Evolutionary conservation across 177 flowering plant genomes (phyloP).

Genomic region (Tripterygium wilfordii): DNA sequence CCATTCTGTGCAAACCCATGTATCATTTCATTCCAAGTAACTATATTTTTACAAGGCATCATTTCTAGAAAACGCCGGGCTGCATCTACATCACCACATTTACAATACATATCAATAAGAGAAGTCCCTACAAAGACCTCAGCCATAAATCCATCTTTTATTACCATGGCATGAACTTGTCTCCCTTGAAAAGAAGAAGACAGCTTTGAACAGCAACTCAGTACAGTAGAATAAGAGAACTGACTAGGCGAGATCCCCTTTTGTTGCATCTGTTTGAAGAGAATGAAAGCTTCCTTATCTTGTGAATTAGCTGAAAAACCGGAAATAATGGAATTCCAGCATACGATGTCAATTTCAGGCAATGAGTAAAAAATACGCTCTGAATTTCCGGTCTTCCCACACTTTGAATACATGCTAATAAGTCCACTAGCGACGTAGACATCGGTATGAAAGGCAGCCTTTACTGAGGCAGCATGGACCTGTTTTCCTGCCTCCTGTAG

Average conservation of each 20-base stretch:
- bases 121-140: conserved; percentile 75
- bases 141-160: conserved; percentile 48
- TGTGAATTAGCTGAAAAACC: conserved; percentile 54
- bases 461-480: conserved; percentile 55
- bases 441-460: conserved; percentile 32
- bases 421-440: conserved; percentile 71
- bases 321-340: conserved; percentile 80
- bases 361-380: conserved; percentile 37
- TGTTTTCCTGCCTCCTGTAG: conserved; percentile 62
- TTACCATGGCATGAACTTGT: conserved; percentile 56
- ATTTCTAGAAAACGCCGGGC: conserved; percentile 45
- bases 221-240: conserved; percentile 58
- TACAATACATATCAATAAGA: conserved; percentile 72
- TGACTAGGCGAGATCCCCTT: conserved; percentile 51
- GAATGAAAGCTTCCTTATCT: conserved; percentile 46
- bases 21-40: conserved; percentile 90
- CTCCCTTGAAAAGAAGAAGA: conserved; percentile 60
- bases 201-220: conserved; percentile 54
- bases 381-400: conserved; percentile 29
- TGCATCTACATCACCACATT: conserved; percentile 59
- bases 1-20: conserved; percentile 89
- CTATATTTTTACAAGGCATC: conserved; percentile 52
- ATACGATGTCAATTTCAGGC: conserved; percentile 53
- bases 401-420: conserved; percentile 48
- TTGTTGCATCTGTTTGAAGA: conserved; percentile 55